Percentiles rank a stretch among this genome's conserved stretches.
Evolutionary conservation across 352 stramenopile species (phyloP).

Genomic region (Aphanomyces invadans): DNA sequence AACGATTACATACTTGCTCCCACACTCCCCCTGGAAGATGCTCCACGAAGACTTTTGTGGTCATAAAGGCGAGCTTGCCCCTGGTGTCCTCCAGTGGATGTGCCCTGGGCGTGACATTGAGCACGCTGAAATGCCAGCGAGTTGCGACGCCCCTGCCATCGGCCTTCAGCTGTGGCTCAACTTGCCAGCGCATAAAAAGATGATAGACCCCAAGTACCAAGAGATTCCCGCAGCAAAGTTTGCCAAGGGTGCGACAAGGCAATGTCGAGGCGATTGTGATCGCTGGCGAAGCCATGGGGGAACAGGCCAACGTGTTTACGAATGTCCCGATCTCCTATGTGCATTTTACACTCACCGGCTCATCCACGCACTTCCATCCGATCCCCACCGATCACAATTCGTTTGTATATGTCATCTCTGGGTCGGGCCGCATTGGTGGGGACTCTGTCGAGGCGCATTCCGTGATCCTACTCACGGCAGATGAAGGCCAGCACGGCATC

Average conservation of each 20-base stretch:
- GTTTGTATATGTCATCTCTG: constrained; percentile 37
- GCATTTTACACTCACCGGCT: constrained; percentile 41
- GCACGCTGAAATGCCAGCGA: constrained; percentile 43
- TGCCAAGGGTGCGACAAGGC: constrained; percentile 35
- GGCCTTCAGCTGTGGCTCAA: constrained; percentile 53
- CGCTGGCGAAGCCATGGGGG: constrained; percentile 41
- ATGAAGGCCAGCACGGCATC: constrained; percentile 42
- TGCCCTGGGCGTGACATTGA: constrained; percentile 41
- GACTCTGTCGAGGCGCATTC: not conserved
- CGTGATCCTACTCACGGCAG: constrained; percentile 7
- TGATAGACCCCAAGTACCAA: constrained; percentile 45
- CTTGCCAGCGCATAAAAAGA: constrained; percentile 38
- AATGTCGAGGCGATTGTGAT: constrained; percentile 46
- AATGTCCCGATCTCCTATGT: constrained; percentile 45
- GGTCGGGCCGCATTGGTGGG: constrained; percentile 26
- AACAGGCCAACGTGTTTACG: constrained; percentile 37
- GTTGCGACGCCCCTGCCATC: constrained; percentile 31
- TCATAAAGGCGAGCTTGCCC: constrained; percentile 41
- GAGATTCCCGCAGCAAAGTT: constrained; percentile 37
- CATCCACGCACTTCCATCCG: constrained; percentile 32
- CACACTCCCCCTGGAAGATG: constrained; percentile 64
- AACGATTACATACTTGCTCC: constrained; percentile 87
- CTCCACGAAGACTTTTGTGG: constrained; percentile 76
- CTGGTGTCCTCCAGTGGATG: constrained; percentile 58
- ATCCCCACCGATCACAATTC: constrained; percentile 37